Evolutionary conservation across 257 asterid genomes (phyloP).

Genomic region (Hygrophila difformis): DNA sequence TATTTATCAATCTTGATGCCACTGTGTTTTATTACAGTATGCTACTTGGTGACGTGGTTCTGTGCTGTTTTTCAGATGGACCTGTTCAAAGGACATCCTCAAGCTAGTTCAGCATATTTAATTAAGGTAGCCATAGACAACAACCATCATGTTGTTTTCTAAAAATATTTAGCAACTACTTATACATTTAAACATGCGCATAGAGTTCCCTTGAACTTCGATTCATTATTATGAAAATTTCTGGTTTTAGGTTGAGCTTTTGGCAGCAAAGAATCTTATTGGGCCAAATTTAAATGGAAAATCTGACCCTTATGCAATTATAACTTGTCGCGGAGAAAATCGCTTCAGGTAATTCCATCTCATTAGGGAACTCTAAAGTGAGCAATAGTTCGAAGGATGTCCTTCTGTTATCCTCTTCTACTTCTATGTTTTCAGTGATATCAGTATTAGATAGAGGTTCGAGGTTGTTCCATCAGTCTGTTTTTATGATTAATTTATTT

Average conservation of each 20-base stretch:
- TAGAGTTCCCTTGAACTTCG: too few relatives aligned
- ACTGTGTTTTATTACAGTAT: too few relatives aligned
- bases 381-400: slow-evolving; percentile 16
- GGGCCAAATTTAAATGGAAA: slow-evolving; percentile 84
- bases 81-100: slow-evolving; percentile 42
- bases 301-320: slow-evolving; percentile 90
- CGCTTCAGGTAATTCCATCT: slow-evolving; percentile 68
- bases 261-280: slow-evolving; percentile 86
- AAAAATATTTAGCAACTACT: too few relatives aligned
- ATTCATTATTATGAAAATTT: slow-evolving; percentile 10
- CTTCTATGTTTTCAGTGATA: slow-evolving; percentile 9
- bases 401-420: slow-evolving; percentile 11
- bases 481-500: too few relatives aligned
- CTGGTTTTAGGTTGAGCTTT: slow-evolving; percentile 68
- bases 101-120: slow-evolving; percentile 40
- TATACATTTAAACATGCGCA: too few relatives aligned
- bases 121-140: slow-evolving; percentile 49
- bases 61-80: slow-evolving; percentile 65
- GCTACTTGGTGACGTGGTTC: slow-evolving; percentile 79
- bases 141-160: slow-evolving; percentile 14
- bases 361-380: slow-evolving; percentile 15
- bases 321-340: slow-evolving; percentile 75
- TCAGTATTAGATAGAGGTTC: too few relatives aligned
- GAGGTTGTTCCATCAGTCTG: too few relatives aligned
- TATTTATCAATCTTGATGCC: too few relatives aligned